phyloP scores from a whole-genome alignment of 73 alveolate genomes.

The Tetrahymena borealis region DNA sequence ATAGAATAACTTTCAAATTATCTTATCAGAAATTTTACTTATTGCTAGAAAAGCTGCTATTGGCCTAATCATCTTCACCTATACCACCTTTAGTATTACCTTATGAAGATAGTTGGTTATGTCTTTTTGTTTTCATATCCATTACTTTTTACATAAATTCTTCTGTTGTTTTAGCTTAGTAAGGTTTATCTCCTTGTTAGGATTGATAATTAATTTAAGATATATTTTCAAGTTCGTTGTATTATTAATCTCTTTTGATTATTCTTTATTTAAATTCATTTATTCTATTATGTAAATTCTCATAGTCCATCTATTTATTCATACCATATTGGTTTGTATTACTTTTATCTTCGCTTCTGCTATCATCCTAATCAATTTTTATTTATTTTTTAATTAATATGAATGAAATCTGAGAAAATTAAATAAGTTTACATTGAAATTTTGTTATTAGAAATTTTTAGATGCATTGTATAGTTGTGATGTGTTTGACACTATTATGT shows the following conservation, averaged over 20 bases:
- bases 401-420: not conserved
- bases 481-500: not conserved
- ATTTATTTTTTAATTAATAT: too few species aligned
- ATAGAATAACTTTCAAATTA: too few species aligned
- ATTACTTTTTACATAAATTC: not conserved
- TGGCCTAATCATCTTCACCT: not conserved
- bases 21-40: not conserved
- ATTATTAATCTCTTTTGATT: not conserved
- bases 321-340: not conserved
- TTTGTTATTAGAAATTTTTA: not conserved
- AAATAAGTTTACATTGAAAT: not conserved
- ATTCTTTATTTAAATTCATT: not conserved
- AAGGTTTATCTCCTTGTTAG: not conserved
- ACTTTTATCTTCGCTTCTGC: not conserved
- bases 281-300: not conserved
- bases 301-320: not conserved
- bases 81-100: not conserved
- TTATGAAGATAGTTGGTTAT: not conserved
- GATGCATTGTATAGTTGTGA: not conserved
- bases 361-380: too few species aligned
- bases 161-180: not conserved
- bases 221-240: not conserved
- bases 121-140: not conserved
- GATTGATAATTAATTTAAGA: not conserved
- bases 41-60: not conserved